Conservation (phyloP, 2,329 filamentous ascomycete genomes). For the Cladobotryum protrusum region DNA sequence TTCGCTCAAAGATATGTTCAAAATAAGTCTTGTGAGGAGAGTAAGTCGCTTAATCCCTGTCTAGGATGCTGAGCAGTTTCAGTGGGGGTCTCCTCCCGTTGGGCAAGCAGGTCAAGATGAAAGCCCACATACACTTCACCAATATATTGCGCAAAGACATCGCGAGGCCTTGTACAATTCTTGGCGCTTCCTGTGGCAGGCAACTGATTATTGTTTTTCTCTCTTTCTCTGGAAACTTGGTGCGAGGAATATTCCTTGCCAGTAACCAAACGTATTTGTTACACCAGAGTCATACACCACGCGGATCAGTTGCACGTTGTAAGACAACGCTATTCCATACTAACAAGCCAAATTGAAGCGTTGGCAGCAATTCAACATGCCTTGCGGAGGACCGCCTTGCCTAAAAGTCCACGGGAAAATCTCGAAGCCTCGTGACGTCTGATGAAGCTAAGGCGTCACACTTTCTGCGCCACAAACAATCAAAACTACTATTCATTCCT, state of each 20-base stretch:
- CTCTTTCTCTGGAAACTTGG: too few species aligned
- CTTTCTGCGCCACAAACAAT: slow-evolving; percentile 7
- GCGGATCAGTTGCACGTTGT: slow-evolving; percentile 6
- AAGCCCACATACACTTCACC: too few species aligned
- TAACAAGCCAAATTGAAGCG: neutral
- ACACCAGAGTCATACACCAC: slow-evolving; percentile 8
- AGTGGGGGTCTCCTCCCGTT: too few species aligned
- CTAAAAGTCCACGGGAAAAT: slow-evolving; percentile 8
- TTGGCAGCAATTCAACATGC: neutral
- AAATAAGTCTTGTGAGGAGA: too few species aligned
- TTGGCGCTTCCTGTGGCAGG: too few species aligned
- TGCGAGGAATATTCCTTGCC: neutral
- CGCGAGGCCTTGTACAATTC: too few species aligned
- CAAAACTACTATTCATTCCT: neutral
- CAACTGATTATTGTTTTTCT: too few species aligned
- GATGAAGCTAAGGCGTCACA: slow-evolving; percentile 1
- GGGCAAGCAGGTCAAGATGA: too few species aligned
- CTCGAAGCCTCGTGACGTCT: neutral
- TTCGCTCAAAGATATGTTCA: too few species aligned
- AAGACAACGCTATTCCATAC: neutral
- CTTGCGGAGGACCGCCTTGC: neutral
- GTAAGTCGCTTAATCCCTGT: too few species aligned
- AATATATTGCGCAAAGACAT: too few species aligned
- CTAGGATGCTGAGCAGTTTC: too few species aligned
- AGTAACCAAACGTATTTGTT: neutral